phyloP scores from a whole-genome alignment of 345 rosid genomes.

The Syzygium oleosum region DNA sequence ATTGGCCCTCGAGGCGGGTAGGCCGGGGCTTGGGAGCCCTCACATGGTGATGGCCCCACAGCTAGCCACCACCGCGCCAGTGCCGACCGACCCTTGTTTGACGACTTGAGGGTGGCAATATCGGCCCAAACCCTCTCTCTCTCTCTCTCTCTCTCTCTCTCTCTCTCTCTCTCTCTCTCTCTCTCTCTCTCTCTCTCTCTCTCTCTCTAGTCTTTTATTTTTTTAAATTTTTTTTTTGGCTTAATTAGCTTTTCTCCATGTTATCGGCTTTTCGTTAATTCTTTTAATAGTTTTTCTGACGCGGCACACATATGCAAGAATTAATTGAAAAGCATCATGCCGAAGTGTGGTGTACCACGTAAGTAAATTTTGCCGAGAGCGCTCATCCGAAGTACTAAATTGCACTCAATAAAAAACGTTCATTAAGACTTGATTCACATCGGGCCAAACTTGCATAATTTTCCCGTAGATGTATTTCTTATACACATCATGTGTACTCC shows the following conservation, averaged over 20 bases:
- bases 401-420: not conserved
- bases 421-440: accelerated
- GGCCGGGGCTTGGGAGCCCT: not conserved
- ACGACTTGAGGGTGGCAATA: not conserved
- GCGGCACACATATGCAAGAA: not conserved
- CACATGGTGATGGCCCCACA: not conserved
- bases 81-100: not conserved
- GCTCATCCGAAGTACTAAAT: not conserved
- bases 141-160: not conserved
- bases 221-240: not conserved
- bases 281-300: not conserved
- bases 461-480: not conserved
- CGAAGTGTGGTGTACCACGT: not conserved
- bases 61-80: not conserved
- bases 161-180: not conserved
- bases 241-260: not conserved
- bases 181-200: not conserved
- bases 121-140: not conserved
- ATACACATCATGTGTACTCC: accelerated
- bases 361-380: not conserved
- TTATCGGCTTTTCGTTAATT: not conserved
- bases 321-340: not conserved
- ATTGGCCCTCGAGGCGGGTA: not conserved
- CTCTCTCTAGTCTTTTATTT: not conserved
- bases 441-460: not conserved